These are phyloP conservation scores for Rhynchospora tenuis DNA, from an alignment of 176 grass and related monocot species.

Conservation along the genomic window DNA sequence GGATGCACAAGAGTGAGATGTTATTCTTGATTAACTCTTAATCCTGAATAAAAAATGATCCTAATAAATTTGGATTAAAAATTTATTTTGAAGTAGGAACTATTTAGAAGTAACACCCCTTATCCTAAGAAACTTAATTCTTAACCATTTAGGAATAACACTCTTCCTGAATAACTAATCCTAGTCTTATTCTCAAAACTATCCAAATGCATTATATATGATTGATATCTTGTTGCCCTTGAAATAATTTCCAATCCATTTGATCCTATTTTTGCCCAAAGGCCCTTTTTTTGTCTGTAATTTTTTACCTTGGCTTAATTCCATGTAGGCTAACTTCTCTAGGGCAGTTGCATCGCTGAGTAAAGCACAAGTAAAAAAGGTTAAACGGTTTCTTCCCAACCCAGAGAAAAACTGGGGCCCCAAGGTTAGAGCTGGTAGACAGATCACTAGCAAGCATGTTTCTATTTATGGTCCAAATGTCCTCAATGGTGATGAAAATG, in stretches of 20 bases:
- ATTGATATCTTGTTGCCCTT: background rate
- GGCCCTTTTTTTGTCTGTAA: background rate
- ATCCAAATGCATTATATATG: no score
- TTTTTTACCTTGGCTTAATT: background rate
- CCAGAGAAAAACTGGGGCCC: constrained; percentile 90
- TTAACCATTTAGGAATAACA: no score
- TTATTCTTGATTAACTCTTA: no score
- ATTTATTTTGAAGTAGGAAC: no score
- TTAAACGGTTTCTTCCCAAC: constrained; percentile 84
- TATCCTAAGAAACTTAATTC: no score
- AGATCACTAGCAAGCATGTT: constrained; percentile 78
- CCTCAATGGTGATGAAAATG: constrained; percentile 31
- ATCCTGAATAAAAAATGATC: no score
- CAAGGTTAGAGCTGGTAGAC: constrained; percentile 76
- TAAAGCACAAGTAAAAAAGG: constrained; percentile 78
- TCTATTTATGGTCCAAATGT: constrained; percentile 62
- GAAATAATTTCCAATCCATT: background rate
- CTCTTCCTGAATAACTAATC: no score
- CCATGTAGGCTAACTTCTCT: constrained; percentile 68
- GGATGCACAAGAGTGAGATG: no score
- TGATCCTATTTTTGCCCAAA: background rate
- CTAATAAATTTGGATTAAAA: no score
- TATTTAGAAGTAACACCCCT: no score
- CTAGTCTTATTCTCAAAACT: no score
- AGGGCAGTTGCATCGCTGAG: constrained; percentile 61